Percentiles rank a stretch among this genome's conserved stretches.
phyloP scores from a whole-genome alignment of 1,284 basidiomycete genomes.

The Somion occarium region DNA sequence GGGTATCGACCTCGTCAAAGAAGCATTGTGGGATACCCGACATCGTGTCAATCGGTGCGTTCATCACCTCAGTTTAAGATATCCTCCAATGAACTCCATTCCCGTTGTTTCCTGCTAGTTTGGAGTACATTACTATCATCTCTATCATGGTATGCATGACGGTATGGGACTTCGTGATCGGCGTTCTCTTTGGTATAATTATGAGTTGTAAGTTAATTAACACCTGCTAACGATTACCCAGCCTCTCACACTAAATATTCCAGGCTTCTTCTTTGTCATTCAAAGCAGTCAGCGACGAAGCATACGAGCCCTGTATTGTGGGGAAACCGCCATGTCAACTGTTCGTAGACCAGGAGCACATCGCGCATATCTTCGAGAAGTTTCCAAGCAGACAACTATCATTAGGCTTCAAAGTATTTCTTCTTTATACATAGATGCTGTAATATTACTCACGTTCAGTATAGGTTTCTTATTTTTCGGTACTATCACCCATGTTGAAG shows the following conservation, averaged over 20 bases:
- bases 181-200: conserved; percentile 89
- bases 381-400: conserved; percentile 89
- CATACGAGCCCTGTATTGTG: conserved; percentile 78
- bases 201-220: conserved; percentile 66
- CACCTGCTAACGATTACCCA: neutral
- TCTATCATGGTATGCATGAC: conserved; percentile 92
- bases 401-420: conserved; percentile 77
- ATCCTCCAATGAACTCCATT: neutral
- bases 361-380: conserved; percentile 84
- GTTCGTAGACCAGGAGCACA: conserved; percentile 89
- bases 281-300: conserved; percentile 84
- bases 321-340: conserved; percentile 82
- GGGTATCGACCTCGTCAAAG: conserved; percentile 92
- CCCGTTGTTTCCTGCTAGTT: conserved; percentile 39
- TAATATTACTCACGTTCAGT: neutral
- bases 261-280: conserved; percentile 93
- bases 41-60: conserved; percentile 75
- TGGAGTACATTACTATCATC: conserved; percentile 74
- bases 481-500: conserved; percentile 87
- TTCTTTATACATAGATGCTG: neutral
- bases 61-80: neutral
- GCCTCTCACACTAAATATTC: neutral
- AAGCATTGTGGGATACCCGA: conserved; percentile 94
- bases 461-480: conserved; percentile 93
- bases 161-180: conserved; percentile 91